Base-by-base conservation (phyloP, 2,329 filamentous ascomycete genomes). In the Fusarium fracticaudum region DNA sequence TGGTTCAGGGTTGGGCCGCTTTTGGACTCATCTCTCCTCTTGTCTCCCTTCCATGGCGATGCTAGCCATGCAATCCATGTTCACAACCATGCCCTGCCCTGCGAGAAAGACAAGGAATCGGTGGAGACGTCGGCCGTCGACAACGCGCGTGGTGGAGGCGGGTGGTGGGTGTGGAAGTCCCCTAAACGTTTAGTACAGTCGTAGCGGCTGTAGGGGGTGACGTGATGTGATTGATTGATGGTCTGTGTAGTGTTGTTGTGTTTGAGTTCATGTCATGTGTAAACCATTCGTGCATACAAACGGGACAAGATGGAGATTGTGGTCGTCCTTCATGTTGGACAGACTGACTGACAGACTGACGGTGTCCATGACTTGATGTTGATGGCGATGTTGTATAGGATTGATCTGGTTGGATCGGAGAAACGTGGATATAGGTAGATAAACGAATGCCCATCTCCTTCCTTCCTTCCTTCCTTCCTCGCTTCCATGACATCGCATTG, bases 191-290 rank as follows among this genome's bases (percentile, higher is more conserved):
- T 66, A 65, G 62, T 37, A 65, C 33, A 41, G 60, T 47, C 51
- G 24, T 60, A 47, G 35, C 22, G 43, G 31, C 31, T 61, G 38
- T 72, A 65, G 69, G 63, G 59, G 69, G 67, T 74, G 69, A 67
- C 60, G 71, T 73, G 72, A 72, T 63, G 47, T 73, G 69, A 43
- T 55, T 41, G 35, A 55, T 55, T 55, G 37, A 50, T 69, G 45
- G 70, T 45, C 63, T 72, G 69, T 67, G 58, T 58, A 45, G 38
- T 57, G 38, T 44, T 33, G 53, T 29, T 33, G 68, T 64, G 70
- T 73, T 71, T 67, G 71, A 73, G 62, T 35, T 60, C 54, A 57
- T 70, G 66, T 59, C 51, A 65, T 65, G 51, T 72, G 60, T 63
- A 62, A 47, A 59, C 51, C 41, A 41, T 47, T 55, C 40, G 40